Evolutionary conservation across 371 early-diverging fungal species (phyloP).

Genomic region (Catenaria anguillulae): DNA sequence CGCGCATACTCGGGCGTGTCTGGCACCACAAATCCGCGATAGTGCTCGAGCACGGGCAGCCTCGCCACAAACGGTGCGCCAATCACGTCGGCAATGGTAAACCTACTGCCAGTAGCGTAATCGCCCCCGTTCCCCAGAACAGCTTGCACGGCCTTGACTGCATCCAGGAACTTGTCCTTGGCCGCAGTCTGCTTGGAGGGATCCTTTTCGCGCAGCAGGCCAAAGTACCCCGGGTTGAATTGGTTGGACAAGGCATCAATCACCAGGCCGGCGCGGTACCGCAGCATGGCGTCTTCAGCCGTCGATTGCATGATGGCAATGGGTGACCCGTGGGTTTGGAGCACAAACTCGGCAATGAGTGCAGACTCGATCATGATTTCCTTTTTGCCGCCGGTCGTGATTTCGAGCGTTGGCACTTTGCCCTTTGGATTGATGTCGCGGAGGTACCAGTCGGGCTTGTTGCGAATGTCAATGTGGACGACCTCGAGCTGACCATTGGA

Average conservation of each 20-base stretch:
- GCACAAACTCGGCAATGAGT: conserved; percentile 28
- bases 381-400: background rate
- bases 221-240: background rate
- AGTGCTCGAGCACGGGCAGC: conserved; percentile 12
- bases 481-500: background rate
- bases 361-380: conserved; percentile 29
- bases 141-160: conserved; percentile 27
- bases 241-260: background rate
- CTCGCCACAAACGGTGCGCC: conserved; percentile 33
- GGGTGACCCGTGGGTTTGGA: background rate
- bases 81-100: conserved; percentile 40
- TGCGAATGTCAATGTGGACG: conserved; percentile 39
- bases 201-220: background rate
- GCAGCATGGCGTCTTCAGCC: background rate
- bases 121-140: conserved; percentile 35
- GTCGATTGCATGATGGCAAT: background rate
- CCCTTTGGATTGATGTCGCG: conserved; percentile 26
- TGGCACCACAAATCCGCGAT: conserved; percentile 13
- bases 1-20: conserved; percentile 10
- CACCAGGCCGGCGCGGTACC: background rate
- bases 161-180: conserved; percentile 7
- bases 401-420: conserved; percentile 36
- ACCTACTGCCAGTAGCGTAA: conserved; percentile 39
- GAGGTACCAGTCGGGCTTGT: conserved; percentile 46
- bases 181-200: conserved; percentile 5